Base-by-base conservation (phyloP, 208 protist genomes). In the Balamuthia mandrillaris region DNA sequence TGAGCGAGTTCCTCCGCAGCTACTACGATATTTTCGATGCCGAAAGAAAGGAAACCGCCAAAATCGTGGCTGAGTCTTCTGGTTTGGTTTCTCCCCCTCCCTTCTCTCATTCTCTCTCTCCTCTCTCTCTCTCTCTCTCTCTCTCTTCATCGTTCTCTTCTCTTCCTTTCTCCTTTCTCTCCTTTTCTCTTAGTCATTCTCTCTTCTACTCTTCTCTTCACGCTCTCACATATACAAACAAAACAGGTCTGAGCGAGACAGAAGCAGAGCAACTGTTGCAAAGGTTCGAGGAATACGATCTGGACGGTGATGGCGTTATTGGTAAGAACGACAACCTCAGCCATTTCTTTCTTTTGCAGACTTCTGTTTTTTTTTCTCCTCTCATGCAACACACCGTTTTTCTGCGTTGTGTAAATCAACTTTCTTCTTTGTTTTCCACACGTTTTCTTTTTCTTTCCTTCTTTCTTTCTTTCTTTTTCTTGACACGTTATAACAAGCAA, bases 291-390 rank as follows among this genome's bases (percentile, higher is more conserved):
- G 27, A 49, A 29, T 79, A 60, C 29, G 70, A 79, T 33, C 47
- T 60, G 47, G 58, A 79, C 47, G 70, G 70, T 0, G 58, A 79
- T 49, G 70, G 70, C 7, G 58, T 79, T 49, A 79, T 79, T 27
- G 70, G 58, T 35, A 79, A 79, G 42, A n/a, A n/a, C n/a, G n/a
- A n/a, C n/a, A n/a, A n/a, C n/a, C n/a, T n/a, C n/a, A n/a, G n/a
- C n/a, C n/a, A n/a, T n/a, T n/a, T n/a, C n/a, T n/a, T n/a, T n/a
- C n/a, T n/a, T n/a, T n/a, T n/a, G n/a, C n/a, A n/a, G n/a, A n/a
- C n/a, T n/a, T n/a, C n/a, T n/a, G n/a, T n/a, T n/a, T n/a, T n/a
- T n/a, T n/a, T n/a, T n/a, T n/a, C n/a, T n/a, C n/a, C n/a, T n/a
- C n/a, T n/a, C n/a, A n/a, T n/a, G n/a, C n/a, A n/a, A n/a, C n/a